These are phyloP conservation scores for Cladosporium colombiae DNA, from an alignment of 2,329 filamentous ascomycete species.

Conservation along the genomic window DNA sequence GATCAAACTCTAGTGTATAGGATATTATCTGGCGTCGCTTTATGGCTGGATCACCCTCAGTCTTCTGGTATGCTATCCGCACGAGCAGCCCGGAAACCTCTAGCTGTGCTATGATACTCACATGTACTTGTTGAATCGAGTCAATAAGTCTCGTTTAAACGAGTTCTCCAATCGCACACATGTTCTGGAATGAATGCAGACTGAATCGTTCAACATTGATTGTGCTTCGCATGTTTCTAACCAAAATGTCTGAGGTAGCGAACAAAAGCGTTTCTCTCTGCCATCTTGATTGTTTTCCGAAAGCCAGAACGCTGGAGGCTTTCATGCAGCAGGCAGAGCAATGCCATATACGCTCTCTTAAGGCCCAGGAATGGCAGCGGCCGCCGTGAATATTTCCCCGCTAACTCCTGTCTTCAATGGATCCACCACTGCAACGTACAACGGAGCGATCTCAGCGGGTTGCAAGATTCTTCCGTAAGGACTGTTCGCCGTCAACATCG, in stretches of 20 bases:
- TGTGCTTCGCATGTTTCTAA: background rate
- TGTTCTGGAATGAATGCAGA: background rate
- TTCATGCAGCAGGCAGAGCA: background rate
- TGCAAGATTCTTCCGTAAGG: conserved; percentile 4
- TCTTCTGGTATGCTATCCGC: too few species aligned
- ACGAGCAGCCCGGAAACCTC: too few species aligned
- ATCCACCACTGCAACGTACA: conserved; percentile 3
- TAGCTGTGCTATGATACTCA: too few species aligned
- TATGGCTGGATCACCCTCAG: too few species aligned
- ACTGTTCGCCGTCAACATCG: background rate
- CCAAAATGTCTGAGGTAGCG: background rate
- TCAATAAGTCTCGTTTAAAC: too few species aligned
- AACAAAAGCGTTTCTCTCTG: background rate
- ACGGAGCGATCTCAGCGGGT: background rate
- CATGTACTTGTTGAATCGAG: too few species aligned
- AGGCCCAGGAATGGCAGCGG: background rate
- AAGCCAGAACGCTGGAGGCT: background rate
- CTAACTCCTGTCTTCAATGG: background rate
- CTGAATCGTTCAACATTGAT: background rate
- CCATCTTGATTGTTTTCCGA: background rate
- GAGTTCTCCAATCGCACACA: background rate
- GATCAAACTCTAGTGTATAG: background rate
- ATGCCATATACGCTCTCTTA: background rate
- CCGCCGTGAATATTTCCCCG: background rate
- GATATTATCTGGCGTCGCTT: too few species aligned